Base-by-base conservation (phyloP, 108 stramenopile genomes). In the Conticribra weissflogii region DNA sequence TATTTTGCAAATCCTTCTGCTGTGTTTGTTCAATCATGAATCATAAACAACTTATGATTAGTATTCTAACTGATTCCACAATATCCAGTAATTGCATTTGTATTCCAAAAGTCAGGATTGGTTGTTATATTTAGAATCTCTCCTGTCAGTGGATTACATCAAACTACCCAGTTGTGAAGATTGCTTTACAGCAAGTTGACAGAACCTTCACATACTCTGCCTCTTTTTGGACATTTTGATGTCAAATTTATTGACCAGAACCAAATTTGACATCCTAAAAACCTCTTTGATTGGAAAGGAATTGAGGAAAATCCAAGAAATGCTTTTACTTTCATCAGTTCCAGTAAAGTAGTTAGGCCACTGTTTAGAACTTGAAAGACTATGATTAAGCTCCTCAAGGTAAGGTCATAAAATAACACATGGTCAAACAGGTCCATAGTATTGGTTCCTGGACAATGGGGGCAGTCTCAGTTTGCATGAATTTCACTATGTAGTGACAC, bases 71-170 rank as follows among this genome's bases (percentile, higher is more conserved):
- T 18, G 19, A 51, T 51, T 18, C 18, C 16, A 51, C 50, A 51
- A 18, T 18, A 51, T 19, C 50, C 50, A 51, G 50, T 51, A 16
- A 51, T 51, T 4, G 50, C 12, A 51, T 51, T 4, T 51, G 50
- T 51, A 16, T 51, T 51, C 18, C 50, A 18, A 51, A 51, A 51
- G 19, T 51, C 50, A 14, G 18, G 18, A 18, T 5, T 21, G 3
- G 50, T 51, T 3, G 19, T 51, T 4, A 51, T 51, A 3, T 9
- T 9, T 51, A 18, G 18, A 51, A 51, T 21, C 18, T 51, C 18
- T 17, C 50, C 50, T 4, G 50, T 51, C 16, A 21, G 4, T 17
- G 50, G 50, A 21, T 51, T 16, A 18, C 50, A 4, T 14, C 50
- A 18, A 9, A 51, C 50, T 3, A 3, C 3, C 12, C 50, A 18